These are phyloP conservation scores for Bretschneidera sinensis DNA, from an alignment of 345 rosid species.

Conservation along the genomic window DNA sequence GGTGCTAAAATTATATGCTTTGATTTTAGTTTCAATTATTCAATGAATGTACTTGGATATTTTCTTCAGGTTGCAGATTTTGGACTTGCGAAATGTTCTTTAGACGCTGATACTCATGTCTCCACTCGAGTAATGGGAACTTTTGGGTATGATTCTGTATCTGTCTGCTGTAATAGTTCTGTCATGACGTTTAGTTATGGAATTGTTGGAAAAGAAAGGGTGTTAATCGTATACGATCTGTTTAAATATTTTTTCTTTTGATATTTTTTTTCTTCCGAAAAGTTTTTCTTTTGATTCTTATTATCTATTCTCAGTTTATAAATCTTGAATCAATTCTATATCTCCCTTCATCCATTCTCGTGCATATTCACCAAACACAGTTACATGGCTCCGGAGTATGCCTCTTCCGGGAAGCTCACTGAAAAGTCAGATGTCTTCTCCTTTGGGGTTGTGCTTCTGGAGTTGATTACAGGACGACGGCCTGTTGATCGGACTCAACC, in stretches of 20 bases:
- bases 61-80: constrained; percentile 79
- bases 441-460: constrained; percentile 81
- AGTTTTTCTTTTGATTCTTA: background rate
- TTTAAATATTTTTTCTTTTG: no score
- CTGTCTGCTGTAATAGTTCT: background rate
- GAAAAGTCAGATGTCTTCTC: constrained; percentile 88
- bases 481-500: constrained; percentile 51
- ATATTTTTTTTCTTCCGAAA: no score
- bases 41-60: background rate
- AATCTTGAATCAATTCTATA: background rate
- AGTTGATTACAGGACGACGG: constrained; percentile 75
- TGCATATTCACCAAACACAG: constrained; percentile 29
- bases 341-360: constrained; percentile 9
- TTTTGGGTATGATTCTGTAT: constrained; percentile 52
- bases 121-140: constrained; percentile 96
- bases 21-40: no score
- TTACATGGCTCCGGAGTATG: constrained; percentile 93
- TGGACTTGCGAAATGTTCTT: constrained; percentile 73
- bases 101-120: constrained; percentile 77
- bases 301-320: background rate
- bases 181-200: background rate
- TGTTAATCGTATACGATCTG: background rate
- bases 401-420: constrained; percentile 79
- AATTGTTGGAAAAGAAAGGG: background rate
- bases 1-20: background rate